Conservation (phyloP, 768 basidiomycete genomes). For the Kwoniella botswanensis region DNA sequence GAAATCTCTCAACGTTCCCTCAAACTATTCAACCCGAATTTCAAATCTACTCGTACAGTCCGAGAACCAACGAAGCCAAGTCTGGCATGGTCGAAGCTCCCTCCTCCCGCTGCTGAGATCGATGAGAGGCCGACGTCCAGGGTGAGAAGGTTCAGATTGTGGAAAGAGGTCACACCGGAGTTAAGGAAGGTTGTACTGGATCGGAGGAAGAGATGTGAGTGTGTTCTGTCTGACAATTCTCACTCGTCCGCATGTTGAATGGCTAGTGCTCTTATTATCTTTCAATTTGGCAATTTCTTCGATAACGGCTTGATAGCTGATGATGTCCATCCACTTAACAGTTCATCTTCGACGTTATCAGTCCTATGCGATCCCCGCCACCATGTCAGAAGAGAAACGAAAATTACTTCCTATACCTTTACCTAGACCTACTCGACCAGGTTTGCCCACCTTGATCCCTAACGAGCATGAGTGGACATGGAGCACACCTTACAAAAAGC, state of each 20-base stretch:
- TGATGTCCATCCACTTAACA: not conserved
- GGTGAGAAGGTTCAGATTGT: constrained; percentile 17
- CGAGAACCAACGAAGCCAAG: constrained; percentile 13
- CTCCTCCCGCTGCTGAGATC: constrained; percentile 24
- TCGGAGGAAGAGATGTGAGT: constrained; percentile 27
- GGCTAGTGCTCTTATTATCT: too few relatives aligned
- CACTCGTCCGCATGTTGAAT: too few relatives aligned
- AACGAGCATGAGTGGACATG: not conserved
- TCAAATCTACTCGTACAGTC: constrained; percentile 14
- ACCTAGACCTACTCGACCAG: not conserved
- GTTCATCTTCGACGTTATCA: constrained; percentile 24
- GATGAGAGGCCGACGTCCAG: constrained; percentile 19
- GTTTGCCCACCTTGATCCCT: not conserved
- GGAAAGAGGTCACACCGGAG: constrained; percentile 12
- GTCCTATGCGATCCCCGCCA: constrained; percentile 16
- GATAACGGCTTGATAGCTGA: not conserved
- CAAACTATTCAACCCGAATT: constrained; percentile 17
- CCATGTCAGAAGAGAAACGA: not conserved
- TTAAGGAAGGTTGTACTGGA: constrained; percentile 20
- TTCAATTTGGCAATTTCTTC: too few relatives aligned
- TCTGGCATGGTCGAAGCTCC: constrained; percentile 12
- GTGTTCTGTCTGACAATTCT: not conserved
- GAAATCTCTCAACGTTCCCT: constrained; percentile 14
- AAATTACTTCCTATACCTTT: not conserved
- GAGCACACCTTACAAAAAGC: not conserved